Base-by-base conservation (phyloP, 768 basidiomycete genomes). In the Chalciporus pseudorubinellus region DNA sequence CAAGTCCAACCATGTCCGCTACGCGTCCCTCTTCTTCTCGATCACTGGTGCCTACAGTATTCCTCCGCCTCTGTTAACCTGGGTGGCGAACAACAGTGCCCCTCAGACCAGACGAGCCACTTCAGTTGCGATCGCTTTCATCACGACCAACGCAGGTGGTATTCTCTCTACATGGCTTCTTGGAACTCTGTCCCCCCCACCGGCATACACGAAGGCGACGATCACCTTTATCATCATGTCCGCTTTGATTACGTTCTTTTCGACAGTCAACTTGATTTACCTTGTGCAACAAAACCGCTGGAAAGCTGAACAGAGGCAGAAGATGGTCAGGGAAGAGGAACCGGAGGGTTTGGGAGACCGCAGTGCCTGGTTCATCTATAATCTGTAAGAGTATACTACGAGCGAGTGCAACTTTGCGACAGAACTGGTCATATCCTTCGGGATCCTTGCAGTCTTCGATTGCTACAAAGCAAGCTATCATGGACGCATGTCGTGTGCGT, bases 401-500 rank as follows among this genome's bases (percentile, higher is more conserved):
- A 20, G 11, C 20, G 44, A 8, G 1, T 11, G 26, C 16, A n/a
- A n/a, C n/a, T n/a, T n/a, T n/a, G n/a, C n/a, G n/a, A n/a, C n/a
- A n/a, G n/a, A n/a, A n/a, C n/a, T n/a, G 71, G 59, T 89, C 85
- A 59, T 86, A 86, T 18, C 66, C 72, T 50, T 79, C 78, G 3
- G 74, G 77, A 18, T 87, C 84, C 56, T 70, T 74, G 57, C 86
- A 88, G 55, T 82, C 79, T 53, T 83, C 80, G 52, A 91, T 89
- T 4, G 85, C 87, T 22, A 71, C 68, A 55, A 79, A 77, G 52
- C 77, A 82, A 0, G 85, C 80, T 19, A 70, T 67, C 14, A 92
- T 50, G 87, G 84, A 55, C 81, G 82, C 46, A 88, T 77, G 49
- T 89, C 85, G 48, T 82, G 83, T 3, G 80, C 79, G n/a, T 77